These are phyloP conservation scores for Monosporascus ibericus DNA, from an alignment of 2,329 filamentous ascomycete genomes.

Conservation along the genomic window DNA sequence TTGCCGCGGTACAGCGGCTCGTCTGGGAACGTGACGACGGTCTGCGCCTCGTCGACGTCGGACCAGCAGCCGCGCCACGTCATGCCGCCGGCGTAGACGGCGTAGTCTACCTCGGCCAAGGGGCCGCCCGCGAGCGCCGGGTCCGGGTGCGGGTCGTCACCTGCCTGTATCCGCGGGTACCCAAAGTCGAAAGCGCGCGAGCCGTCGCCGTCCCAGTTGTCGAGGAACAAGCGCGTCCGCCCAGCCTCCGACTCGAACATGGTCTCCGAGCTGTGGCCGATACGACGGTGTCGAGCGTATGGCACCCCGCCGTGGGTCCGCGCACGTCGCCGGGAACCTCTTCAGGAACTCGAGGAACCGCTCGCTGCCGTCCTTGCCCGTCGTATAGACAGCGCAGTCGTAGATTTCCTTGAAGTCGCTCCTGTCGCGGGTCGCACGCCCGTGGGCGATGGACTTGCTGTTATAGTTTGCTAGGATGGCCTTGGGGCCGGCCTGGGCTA, in stretches of 20 bases:
- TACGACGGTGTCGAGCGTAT: constrained; percentile 6
- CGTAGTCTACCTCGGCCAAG: constrained; percentile 1
- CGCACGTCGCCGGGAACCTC: constrained; percentile 3
- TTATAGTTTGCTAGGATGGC: constrained; percentile 6
- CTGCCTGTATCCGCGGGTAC: constrained; percentile 3
- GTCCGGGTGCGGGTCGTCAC: constrained; percentile 9
- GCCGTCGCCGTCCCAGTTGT: constrained; percentile 7
- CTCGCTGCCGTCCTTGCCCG: constrained; percentile 6
- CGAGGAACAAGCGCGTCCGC: constrained; percentile 6
- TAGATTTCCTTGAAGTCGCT: constrained; percentile 3
- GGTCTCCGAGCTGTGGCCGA: constrained; percentile 6
- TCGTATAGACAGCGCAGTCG: constrained; percentile 4
- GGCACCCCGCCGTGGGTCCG: not conserved
- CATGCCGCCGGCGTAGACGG: constrained; percentile 3
- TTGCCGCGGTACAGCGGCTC: constrained; percentile 1
- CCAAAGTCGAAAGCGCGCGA: constrained; percentile 2
- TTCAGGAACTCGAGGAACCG: constrained; percentile 8
- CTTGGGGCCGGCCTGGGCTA: constrained; percentile 2
- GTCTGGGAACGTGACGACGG: not conserved
- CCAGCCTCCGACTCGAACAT: constrained; percentile 6
- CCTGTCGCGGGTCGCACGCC: constrained; percentile 3
- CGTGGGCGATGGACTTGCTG: constrained; percentile 4
- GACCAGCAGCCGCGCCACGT: constrained; percentile 2
- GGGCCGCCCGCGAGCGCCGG: not conserved
- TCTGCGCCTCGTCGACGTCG: constrained; percentile 5